Evolutionary conservation across 2,329 filamentous ascomycete species (phyloP), one percentile per base, ranked within the genome.

Genomic region (Colletotrichum sp.): DNA sequence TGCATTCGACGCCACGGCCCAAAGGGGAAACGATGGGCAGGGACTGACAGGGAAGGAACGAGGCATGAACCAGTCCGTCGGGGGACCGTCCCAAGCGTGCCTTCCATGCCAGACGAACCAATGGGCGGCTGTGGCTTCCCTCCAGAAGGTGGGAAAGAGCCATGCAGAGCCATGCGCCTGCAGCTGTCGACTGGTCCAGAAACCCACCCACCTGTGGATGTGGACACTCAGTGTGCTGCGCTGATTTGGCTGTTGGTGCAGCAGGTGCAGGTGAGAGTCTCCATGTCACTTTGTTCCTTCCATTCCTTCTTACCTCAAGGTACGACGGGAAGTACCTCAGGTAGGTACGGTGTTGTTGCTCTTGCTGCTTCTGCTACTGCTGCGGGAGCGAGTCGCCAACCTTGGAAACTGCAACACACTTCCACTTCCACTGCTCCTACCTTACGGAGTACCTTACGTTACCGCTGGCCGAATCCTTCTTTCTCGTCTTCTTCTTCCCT

Each of bases 61-160:
- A 73, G 64, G 64, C 64, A 65, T 59, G 34, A 75, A 73, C 73
- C 73, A 36, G 70, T 65, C 73, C 59, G 64, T 72, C 64, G 69
- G 69, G 28, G 72, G 72, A 62, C 57, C 57, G 62, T 72, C 55
- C 44, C 44, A 48, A 22, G 44, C 44, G 44, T 48, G 44, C 59
- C 69, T 68, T 72, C 69, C 44, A 63, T 72, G 12, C 55, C 59
- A 52, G 63, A 66, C 28, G 48, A 22, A 52, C 65, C 65, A 59
- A 68, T 68, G 22, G 34, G 28, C 36, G 22, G 44, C 48, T n/a
- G 22, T 68, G 65, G 48, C 48, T 57, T 36, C 18, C 18, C 28
- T 34, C 44, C 44, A 57, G 48, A 68, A 59, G 16, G 62, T 26
- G 62, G 62, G 36, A 64, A 26, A 16, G 34, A 28, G 36, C 67